Evolutionary conservation across 2,329 filamentous ascomycete species (phyloP), one percentile per base, ranked within the genome.

Genomic region (Alternaria postmessia): DNA sequence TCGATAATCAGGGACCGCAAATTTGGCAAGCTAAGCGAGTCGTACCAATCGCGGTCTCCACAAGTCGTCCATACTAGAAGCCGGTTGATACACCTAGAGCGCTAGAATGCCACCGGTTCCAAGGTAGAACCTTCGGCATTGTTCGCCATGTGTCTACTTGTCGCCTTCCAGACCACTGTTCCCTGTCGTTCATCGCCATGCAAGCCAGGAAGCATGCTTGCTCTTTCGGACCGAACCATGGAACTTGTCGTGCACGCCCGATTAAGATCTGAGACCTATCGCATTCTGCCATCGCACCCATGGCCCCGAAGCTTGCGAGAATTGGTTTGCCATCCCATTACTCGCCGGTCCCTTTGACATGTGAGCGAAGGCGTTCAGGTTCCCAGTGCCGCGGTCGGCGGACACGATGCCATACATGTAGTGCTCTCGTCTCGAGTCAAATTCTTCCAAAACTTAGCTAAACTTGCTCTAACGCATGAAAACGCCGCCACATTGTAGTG

Each of bases 181-280:
- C 57, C 44, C 53, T 55, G 56, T 46, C 51, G 38, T 59, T 24
- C 34, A 49, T 59, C 43, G 51, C 39, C 51, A 34, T 53, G 51
- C 39, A 34, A 57, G 39, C 48, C n/a, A 42, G 48, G 47, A 28
- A 38, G 47, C 54, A 43, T 36, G 18, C 28, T 14, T 28, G 28
- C 53, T 12, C n/a, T 41, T 18, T 43, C 28, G 43, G 34, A 32
- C 51, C 22, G 30, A 30, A 34, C 46, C 46, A 48, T 24, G 30
- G 30, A 48, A 48, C 46, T 18, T 41, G 18, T 43, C 26, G 51
- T 34, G 24, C 51, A 41, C 39, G 26, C 24, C 41, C 34, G 26
- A 49, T 38, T 34, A 18, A 34, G 30, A 49, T 49, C 46, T 48
- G 30, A 36, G 46, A 32, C 14, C 46, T 16, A 48, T 24, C 46